Percentiles rank a stretch among this genome's conserved stretches.
phyloP scores from a whole-genome alignment of 805 yeast species.

The Yarrowia sp. region DNA sequence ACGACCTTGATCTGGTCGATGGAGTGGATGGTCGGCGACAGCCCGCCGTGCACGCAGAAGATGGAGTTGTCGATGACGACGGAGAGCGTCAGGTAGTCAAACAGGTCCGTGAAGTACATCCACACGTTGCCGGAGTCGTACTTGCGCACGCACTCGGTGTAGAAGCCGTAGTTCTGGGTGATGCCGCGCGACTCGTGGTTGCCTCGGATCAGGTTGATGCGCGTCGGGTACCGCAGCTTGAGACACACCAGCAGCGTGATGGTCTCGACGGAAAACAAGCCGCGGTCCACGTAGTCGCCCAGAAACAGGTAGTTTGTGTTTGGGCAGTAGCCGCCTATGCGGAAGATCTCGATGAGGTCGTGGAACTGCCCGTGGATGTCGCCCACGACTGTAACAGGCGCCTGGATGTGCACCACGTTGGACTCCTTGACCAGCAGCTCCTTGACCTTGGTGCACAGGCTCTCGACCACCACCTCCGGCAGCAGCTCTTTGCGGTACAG shows the following conservation, averaged over 20 bases:
- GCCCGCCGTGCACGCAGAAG: constrained; percentile 96
- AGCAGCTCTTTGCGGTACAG: constrained; percentile 62
- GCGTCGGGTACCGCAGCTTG: constrained; percentile 80
- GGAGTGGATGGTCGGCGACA: constrained; percentile 92
- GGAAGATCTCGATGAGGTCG: constrained; percentile 86
- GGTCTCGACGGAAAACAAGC: constrained; percentile 90
- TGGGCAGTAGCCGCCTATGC: constrained; percentile 91
- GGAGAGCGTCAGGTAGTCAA: constrained; percentile 84
- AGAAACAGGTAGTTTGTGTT: constrained; percentile 88
- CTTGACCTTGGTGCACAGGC: constrained; percentile 76
- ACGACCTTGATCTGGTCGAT: constrained; percentile 87
- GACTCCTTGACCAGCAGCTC: constrained; percentile 76
- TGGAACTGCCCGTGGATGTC: constrained; percentile 98
- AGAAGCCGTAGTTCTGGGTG: constrained; percentile 95
- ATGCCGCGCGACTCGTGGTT: constrained; percentile 96
- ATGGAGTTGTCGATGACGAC: constrained; percentile 87
- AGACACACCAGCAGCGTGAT: constrained; percentile 77
- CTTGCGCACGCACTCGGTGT: constrained; percentile 88
- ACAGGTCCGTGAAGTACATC: constrained; percentile 85
- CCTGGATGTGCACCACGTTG: constrained; percentile 75
- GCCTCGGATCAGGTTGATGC: constrained; percentile 83
- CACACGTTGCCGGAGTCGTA: constrained; percentile 81
- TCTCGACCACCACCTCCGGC: constrained; percentile 67
- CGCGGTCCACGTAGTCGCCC: constrained; percentile 96
- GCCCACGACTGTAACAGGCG: constrained; percentile 95